These are phyloP conservation scores for Mortierella sp. DNA, from an alignment of 371 early-diverging fungal genomes.

Conservation along the genomic window DNA sequence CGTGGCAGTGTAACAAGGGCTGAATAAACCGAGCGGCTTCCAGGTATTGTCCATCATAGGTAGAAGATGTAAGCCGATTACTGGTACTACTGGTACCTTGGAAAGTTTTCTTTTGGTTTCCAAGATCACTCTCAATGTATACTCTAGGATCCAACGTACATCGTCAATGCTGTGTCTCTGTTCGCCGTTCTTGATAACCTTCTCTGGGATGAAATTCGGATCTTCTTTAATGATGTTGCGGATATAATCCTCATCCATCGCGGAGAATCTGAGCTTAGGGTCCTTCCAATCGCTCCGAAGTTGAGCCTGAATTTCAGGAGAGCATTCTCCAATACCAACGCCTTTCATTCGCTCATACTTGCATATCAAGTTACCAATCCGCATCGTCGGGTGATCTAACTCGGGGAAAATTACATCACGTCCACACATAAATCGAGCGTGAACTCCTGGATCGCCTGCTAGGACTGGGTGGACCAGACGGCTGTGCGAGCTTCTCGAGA, in stretches of 20 bases:
- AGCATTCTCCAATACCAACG: conserved; percentile 1
- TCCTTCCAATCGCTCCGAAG: not conserved
- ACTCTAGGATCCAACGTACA: conserved; percentile 24
- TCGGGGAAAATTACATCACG: conserved; percentile 4
- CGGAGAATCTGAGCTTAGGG: not conserved
- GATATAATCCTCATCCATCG: conserved; percentile 15
- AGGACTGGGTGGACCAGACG: conserved; percentile 8
- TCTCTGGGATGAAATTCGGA: conserved; percentile 7
- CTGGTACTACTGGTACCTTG: not conserved
- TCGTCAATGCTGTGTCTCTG: not conserved
- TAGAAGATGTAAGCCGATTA: conserved; percentile 4
- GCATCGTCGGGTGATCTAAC: not conserved
- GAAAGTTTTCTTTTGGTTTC: not conserved
- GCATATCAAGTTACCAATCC: not conserved
- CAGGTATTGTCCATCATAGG: conserved; percentile 25
- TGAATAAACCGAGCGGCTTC: not conserved
- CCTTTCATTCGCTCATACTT: not conserved
- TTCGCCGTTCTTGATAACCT: not conserved
- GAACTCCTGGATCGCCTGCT: no score
- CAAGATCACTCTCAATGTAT: not conserved
- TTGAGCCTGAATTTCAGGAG: not conserved
- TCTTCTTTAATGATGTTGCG: conserved; percentile 2
- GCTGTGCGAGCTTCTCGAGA: not conserved
- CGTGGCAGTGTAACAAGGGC: not conserved
- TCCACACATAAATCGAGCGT: not conserved